Evolutionary conservation across 257 asterid species (phyloP).

Genomic region (Gentiana macrophylla): DNA sequence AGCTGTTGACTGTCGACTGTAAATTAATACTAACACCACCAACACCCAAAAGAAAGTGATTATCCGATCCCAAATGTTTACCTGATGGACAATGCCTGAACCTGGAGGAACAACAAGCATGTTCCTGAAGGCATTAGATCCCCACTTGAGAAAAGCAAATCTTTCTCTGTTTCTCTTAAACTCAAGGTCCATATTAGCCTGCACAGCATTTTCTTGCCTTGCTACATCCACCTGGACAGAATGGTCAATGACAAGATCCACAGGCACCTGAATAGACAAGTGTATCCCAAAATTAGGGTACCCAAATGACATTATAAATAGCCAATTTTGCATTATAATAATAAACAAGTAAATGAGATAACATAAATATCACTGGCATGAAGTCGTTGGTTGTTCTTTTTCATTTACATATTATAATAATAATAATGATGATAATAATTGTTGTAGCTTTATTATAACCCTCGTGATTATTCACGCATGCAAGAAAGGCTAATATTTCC

Average conservation of each 20-base stretch:
- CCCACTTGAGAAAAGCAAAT: constrained; percentile 94
- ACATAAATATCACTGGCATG: no score
- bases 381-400: no score
- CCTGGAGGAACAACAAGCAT: constrained; percentile 99
- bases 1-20: no score
- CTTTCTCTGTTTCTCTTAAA: constrained; percentile 82
- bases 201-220: constrained; percentile 86
- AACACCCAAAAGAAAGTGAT: not conserved
- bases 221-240: constrained; percentile 93
- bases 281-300: not conserved
- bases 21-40: no score
- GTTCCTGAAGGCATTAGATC: constrained; percentile 73
- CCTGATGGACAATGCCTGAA: constrained; percentile 97
- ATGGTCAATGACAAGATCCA: constrained; percentile 91
- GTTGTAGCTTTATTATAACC: no score
- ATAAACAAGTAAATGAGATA: no score
- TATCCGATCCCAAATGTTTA: constrained; percentile 10
- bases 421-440: no score
- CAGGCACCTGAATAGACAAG: constrained; percentile 61
- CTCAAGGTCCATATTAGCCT: constrained; percentile 83
- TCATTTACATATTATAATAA: no score
- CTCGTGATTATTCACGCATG: no score
- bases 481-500: no score
- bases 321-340: no score
- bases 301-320: no score